phyloP scores from a whole-genome alignment of 2,329 filamentous ascomycete genomes.

The Alternaria atra region DNA sequence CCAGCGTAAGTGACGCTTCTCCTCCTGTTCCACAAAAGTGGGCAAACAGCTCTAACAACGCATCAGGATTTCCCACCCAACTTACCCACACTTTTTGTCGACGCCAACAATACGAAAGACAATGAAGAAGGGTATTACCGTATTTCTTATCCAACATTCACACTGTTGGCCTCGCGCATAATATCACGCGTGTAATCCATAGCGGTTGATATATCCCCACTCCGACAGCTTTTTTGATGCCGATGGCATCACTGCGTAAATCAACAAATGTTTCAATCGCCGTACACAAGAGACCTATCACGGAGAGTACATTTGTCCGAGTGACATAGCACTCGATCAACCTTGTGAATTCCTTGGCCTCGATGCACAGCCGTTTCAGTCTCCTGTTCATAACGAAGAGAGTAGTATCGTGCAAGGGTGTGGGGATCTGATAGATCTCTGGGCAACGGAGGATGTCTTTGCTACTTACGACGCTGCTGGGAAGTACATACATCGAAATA shows the following conservation, averaged over 20 bases:
- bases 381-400: neutral
- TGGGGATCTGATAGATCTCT: rapidly evolving
- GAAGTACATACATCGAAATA: rapidly evolving
- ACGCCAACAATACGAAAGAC: no score
- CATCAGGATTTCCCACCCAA: neutral
- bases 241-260: neutral
- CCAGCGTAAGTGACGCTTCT: neutral
- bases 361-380: neutral
- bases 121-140: neutral
- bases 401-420: neutral
- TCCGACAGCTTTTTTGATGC: neutral
- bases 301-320: neutral
- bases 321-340: neutral
- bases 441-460: neutral
- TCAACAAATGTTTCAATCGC: neutral
- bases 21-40: no score
- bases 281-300: rapidly evolving
- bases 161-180: no score
- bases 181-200: no score
- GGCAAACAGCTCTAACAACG: neutral
- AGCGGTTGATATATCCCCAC: neutral
- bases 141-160: no score
- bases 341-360: rapidly evolving
- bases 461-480: no score
- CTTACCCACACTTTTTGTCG: no score